Base-by-base conservation (phyloP, 179 eudicot genomes). In the Drosera spatulata region DNA sequence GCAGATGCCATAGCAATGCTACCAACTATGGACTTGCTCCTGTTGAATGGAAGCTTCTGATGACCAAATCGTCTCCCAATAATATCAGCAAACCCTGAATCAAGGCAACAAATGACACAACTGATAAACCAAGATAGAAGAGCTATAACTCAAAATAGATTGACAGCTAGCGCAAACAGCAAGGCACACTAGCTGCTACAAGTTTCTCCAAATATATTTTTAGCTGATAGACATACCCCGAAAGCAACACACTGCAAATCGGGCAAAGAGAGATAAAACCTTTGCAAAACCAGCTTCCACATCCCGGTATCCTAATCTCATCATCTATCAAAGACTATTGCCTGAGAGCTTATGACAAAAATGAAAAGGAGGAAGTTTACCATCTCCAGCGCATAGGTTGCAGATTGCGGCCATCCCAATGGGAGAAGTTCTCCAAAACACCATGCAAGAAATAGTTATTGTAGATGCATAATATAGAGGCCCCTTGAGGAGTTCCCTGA, bases 301-400 rank as follows among this genome's bases (percentile, higher is more conserved):
- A 22, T 22, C 33, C 33, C 33, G 33, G 33, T 22, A 22, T 22
- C 33, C 33, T 22, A 22, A 22, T 22, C 33, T 22, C 45, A 43
- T 43, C 45, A 7, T 43, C 45, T 7, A 7, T 22, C 45, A 43
- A 7, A 43, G 8, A 51, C 54, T 12, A 10, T 5, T 51, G 22
- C 2, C 13, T 5, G 4, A n/a, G 54, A 6, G 0, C 54, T 51
- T 51, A 14, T 9, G 2, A 47, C 9, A 48, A 61, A 61, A 47
- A 6, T 14, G 14, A 42, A 40, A 39, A 48, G 41, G 22, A 14
- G 52, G 13, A n/a, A 13, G 4, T 7, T 33, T 80, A 91, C 97
- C 97, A 71, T 91, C 97, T 78, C 97, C 97, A 75, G 96, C 97
- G 62, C 96, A 91, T 33, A 88, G 73, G 74, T 85, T 88, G 76